These are phyloP conservation scores for Suillus tomentosus DNA, from an alignment of 768 basidiomycete genomes.

Conservation along the genomic window DNA sequence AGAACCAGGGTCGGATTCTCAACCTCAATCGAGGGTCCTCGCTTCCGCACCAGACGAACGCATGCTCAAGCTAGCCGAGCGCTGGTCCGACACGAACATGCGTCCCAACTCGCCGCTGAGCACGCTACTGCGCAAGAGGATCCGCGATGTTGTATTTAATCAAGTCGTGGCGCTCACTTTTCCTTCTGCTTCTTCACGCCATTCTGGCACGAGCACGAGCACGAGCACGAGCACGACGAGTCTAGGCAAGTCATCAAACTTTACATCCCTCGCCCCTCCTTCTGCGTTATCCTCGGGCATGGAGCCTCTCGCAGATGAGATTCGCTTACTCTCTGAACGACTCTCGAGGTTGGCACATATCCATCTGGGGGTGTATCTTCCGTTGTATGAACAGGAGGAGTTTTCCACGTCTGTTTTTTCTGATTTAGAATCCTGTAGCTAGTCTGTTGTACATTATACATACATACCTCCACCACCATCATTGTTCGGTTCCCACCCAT, in stretches of 20 bases:
- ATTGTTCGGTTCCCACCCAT: background rate
- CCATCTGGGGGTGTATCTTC: constrained; percentile 74
- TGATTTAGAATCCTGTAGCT: background rate
- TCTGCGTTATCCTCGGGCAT: constrained; percentile 53
- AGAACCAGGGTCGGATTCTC: constrained; percentile 18
- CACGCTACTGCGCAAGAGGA: constrained; percentile 58
- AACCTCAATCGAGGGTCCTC: constrained; percentile 26
- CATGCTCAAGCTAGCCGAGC: constrained; percentile 60
- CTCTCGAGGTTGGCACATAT: constrained; percentile 71
- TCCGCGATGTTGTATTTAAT: constrained; percentile 65
- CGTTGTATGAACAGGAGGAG: constrained; percentile 72
- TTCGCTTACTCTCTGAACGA: constrained; percentile 63
- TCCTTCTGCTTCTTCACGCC: constrained; percentile 38
- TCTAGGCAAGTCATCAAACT: constrained; percentile 31
- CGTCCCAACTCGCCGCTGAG: constrained; percentile 59
- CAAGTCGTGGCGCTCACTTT: constrained; percentile 56
- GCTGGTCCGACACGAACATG: constrained; percentile 74
- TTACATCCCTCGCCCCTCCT: constrained; percentile 14
- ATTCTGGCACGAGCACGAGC: constrained; percentile 27
- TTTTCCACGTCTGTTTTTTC: constrained; percentile 37
- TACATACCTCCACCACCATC: constrained; percentile 1
- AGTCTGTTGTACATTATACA: constrained; percentile 6
- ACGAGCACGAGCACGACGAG: constrained; percentile 27
- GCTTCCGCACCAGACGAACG: constrained; percentile 50
- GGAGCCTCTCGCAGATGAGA: constrained; percentile 72